phyloP scores from a whole-genome alignment of 345 rosid genomes.

The Ceriops zippeliana region DNA sequence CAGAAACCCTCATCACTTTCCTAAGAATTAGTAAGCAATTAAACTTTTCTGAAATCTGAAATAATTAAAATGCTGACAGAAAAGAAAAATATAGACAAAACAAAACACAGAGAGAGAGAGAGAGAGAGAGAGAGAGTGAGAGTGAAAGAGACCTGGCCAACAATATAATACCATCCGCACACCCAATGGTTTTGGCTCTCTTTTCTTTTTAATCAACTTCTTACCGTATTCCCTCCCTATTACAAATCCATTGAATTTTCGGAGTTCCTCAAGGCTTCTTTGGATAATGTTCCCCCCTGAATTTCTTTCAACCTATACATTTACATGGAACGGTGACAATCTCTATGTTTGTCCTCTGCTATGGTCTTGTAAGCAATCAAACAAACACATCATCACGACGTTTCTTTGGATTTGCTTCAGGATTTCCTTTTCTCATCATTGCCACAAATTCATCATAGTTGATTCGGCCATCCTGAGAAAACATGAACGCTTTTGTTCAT shows the following conservation, averaged over 20 bases:
- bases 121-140: too few species aligned
- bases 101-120: too few species aligned
- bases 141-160: background rate
- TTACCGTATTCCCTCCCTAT: too few species aligned
- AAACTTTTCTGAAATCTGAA: background rate
- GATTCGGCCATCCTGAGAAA: slow-evolving; percentile 72
- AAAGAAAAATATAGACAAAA: background rate
- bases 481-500: background rate
- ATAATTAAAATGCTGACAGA: background rate
- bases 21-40: background rate
- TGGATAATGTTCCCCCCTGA: too few species aligned
- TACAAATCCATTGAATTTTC: too few species aligned
- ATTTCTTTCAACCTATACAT: too few species aligned
- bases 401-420: slow-evolving; percentile 76
- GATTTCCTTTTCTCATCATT: slow-evolving; percentile 97
- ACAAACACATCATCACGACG: slow-evolving; percentile 54
- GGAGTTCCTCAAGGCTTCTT: too few species aligned
- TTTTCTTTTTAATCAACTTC: too few species aligned
- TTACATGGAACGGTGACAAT: too few species aligned
- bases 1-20: background rate
- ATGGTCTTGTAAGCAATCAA: background rate
- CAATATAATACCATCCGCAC: background rate
- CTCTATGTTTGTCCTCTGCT: too few species aligned
- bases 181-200: too few species aligned
- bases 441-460: slow-evolving; percentile 97